Evolutionary conservation across 768 basidiomycete species (phyloP).

Genomic region (Suillus brevipes): DNA sequence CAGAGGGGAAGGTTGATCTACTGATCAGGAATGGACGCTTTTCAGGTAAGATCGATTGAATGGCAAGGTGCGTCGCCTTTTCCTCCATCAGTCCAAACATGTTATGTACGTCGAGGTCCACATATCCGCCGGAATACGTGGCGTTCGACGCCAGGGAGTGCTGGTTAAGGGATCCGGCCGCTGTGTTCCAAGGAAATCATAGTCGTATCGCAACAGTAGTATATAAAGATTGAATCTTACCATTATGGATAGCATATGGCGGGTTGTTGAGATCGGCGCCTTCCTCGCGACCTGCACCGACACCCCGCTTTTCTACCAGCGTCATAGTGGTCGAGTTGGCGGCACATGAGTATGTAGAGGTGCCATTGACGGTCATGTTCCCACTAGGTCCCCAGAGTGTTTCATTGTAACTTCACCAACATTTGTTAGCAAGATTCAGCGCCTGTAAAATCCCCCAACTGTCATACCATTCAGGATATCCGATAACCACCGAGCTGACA

Average conservation of each 20-base stretch:
- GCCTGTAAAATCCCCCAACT: not conserved
- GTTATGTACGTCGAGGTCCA: slow-evolving; percentile 70
- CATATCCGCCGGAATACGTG: slow-evolving; percentile 60
- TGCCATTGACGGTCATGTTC: slow-evolving; percentile 72
- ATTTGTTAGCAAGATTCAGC: not conserved
- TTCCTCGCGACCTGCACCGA: slow-evolving; percentile 50
- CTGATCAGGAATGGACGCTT: slow-evolving; percentile 71
- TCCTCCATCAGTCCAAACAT: slow-evolving; percentile 74
- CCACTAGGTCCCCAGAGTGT: slow-evolving; percentile 66
- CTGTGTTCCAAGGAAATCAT: slow-evolving; percentile 30
- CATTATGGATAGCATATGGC: slow-evolving; percentile 73
- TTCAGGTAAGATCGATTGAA: slow-evolving; percentile 52
- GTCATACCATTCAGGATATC: slow-evolving; percentile 69
- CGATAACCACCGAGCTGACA: slow-evolving; percentile 50
- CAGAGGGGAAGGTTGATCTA: slow-evolving; percentile 66
- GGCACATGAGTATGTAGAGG: slow-evolving; percentile 47
- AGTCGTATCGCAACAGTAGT: not conserved
- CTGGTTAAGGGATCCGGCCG: slow-evolving; percentile 48
- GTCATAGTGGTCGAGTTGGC: slow-evolving; percentile 13
- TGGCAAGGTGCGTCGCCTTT: slow-evolving; percentile 59
- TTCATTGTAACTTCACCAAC: slow-evolving; percentile 55
- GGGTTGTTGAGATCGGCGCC: slow-evolving; percentile 55
- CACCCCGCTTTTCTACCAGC: slow-evolving; percentile 40
- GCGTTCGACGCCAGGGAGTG: slow-evolving; percentile 73
- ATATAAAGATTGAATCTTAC: slow-evolving; percentile 31